Percentiles rank a stretch among this genome's conserved stretches.
Conservation (phyloP, 1,139 yeast species). For the Candida smagusa region DNA sequence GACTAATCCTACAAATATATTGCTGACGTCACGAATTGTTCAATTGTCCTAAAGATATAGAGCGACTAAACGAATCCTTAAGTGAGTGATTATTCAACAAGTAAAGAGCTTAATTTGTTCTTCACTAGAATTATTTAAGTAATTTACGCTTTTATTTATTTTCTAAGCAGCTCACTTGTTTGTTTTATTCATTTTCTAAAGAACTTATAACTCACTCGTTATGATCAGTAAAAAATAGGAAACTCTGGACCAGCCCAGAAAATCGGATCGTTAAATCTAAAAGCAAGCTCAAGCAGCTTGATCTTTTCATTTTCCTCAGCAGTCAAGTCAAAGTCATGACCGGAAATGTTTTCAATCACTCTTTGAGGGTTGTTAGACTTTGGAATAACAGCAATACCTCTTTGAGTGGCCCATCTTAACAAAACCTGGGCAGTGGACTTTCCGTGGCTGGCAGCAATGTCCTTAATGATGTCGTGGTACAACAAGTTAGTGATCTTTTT, state of each 20-base stretch:
- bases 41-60: too few species aligned
- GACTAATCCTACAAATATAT: too few species aligned
- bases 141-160: too few species aligned
- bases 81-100: too few species aligned
- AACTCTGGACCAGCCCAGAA: conserved; percentile 53
- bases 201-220: too few species aligned
- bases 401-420: conserved; percentile 78
- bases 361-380: conserved; percentile 65
- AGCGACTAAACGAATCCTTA: too few species aligned
- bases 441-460: conserved; percentile 52
- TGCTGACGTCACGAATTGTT: too few species aligned
- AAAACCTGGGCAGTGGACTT: conserved; percentile 62
- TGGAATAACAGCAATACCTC: conserved; percentile 70
- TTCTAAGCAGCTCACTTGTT: too few species aligned
- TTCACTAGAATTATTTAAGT: too few species aligned
- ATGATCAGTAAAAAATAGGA: conserved; percentile 40
- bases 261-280: conserved; percentile 86
- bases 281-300: conserved; percentile 54
- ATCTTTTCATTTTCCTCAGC: conserved; percentile 55
- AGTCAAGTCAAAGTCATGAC: conserved; percentile 52
- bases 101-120: too few species aligned
- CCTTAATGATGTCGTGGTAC: conserved; percentile 45
- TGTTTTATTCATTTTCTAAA: too few species aligned
- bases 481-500: conserved; percentile 51
- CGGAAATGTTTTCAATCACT: conserved; percentile 52